phyloP scores from a whole-genome alignment of 2,329 filamentous ascomycete species.

The Alternaria metachromatica region DNA sequence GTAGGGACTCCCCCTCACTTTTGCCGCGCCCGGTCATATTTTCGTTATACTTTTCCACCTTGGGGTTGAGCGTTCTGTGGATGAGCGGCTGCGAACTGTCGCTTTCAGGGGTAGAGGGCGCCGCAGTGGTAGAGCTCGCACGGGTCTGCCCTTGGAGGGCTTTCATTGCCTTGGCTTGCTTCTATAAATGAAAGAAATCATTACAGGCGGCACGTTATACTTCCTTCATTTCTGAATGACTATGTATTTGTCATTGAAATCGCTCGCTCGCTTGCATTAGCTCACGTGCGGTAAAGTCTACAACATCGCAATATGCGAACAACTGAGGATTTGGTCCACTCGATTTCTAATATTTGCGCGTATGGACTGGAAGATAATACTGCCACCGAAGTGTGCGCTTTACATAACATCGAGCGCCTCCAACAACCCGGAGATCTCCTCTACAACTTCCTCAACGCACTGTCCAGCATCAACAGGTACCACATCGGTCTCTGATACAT shows the following conservation, averaged over 20 bases:
- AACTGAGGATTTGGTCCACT: neutral
- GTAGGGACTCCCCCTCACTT: neutral
- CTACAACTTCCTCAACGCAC: conserved; percentile 1
- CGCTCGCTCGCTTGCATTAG: neutral
- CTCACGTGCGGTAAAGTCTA: neutral
- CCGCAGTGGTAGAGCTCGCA: neutral
- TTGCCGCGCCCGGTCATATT: neutral
- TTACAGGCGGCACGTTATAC: neutral
- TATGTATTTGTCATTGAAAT: neutral
- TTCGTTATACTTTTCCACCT: neutral
- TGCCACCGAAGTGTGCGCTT: neutral
- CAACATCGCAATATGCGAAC: neutral
- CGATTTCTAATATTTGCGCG: neutral
- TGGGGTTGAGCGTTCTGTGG: no score
- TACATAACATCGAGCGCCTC: neutral
- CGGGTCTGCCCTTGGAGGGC: neutral
- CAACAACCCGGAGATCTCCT: neutral
- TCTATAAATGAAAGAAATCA: neutral
- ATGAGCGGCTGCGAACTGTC: neutral
- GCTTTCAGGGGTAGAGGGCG: neutral
- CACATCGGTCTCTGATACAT: conserved; percentile 44
- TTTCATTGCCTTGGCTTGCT: neutral
- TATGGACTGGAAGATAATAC: neutral
- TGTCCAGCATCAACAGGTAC: conserved; percentile 38
- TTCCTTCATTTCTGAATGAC: neutral